Evolutionary conservation across 2,329 filamentous ascomycete species (phyloP), one percentile per base, ranked within the genome.

Genomic region (Tolypocladium capitatum): DNA sequence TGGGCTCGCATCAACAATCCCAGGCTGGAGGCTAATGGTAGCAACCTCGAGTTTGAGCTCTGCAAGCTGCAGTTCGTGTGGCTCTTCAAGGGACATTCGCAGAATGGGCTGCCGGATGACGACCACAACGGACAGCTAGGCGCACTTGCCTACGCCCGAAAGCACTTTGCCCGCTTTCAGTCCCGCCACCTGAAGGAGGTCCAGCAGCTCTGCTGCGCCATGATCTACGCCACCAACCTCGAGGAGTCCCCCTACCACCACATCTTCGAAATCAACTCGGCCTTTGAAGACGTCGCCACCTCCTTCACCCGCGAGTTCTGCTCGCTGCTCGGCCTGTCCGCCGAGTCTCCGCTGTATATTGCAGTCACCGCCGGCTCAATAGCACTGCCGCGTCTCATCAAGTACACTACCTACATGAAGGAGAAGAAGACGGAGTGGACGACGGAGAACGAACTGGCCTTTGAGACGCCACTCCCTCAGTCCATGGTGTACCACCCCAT

Each of bases 281-380:
- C 84, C 0, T 98, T 92, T 73, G 79, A 86, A 36, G 87, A 94
- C 52, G 85, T 94, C 2, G 81, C 87, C 5, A 70, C 79, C n/a
- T 86, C 86, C 4, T 98, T 98, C 62, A 94, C 86, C 1, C 81
- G 86, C 50, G 92, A 97, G 62, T 98, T 96, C 69, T 98, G 92
- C 70, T 90, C 85, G 1, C 72, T 97, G 21, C 78, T 98, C 1
- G 88, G 89, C 11, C 75, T 98, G 1, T 91, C 88, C 0, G 88
- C 91, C 20, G 86, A 94, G 59, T 95, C 88, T 1, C 92, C 92
- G 0, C 80, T 98, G 11, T 96, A 95, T 63, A 81, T 96, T 28
- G 90, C 92, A 43, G 84, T 86, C 2, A 97, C 91, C 11, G 92
- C 92, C 1, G 92, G 92, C 42, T 83, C 88, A 10, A 92, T 98